phyloP scores from a whole-genome alignment of 2,329 filamentous ascomycete species.

The Trichoderma atrobrunneum region DNA sequence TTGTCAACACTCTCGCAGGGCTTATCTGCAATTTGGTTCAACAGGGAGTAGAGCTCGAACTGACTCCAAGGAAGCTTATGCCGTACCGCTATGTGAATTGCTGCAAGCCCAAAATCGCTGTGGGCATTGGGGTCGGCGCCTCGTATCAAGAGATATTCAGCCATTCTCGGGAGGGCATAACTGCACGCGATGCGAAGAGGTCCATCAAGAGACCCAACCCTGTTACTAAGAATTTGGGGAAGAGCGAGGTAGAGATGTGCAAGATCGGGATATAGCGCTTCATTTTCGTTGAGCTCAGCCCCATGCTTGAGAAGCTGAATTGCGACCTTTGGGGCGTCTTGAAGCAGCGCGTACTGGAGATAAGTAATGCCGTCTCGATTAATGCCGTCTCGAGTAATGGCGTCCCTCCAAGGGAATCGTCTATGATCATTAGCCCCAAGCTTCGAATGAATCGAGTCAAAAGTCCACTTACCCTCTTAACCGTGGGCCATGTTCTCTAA shows the following conservation, averaged over 20 bases:
- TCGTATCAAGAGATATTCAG: neutral
- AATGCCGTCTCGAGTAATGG: no score
- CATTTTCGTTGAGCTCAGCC: neutral
- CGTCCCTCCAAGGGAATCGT: neutral
- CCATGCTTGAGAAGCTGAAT: conserved; percentile 11
- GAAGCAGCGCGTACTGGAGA: conserved; percentile 13
- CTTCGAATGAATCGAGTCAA: neutral
- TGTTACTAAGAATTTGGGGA: neutral
- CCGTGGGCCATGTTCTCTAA: neutral
- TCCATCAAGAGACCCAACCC: neutral
- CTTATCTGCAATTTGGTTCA: neutral
- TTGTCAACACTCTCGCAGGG: neutral
- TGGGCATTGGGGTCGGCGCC: conserved; percentile 16
- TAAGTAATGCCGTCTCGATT: no score
- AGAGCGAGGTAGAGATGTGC: conserved; percentile 4
- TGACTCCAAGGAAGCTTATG: conserved; percentile 1
- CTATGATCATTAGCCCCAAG: neutral
- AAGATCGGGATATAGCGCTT: conserved; percentile 7
- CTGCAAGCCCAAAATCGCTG: neutral
- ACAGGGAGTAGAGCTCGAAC: neutral
- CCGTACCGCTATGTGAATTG: conserved; percentile 13
- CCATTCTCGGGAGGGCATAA: conserved; percentile 16
- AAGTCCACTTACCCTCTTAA: conserved; percentile 8
- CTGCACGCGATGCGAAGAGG: conserved; percentile 18
- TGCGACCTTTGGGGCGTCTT: conserved; percentile 13